Evolutionary conservation across 306 rosid species (phyloP).

Genomic region (Gastrolobium villosum): DNA sequence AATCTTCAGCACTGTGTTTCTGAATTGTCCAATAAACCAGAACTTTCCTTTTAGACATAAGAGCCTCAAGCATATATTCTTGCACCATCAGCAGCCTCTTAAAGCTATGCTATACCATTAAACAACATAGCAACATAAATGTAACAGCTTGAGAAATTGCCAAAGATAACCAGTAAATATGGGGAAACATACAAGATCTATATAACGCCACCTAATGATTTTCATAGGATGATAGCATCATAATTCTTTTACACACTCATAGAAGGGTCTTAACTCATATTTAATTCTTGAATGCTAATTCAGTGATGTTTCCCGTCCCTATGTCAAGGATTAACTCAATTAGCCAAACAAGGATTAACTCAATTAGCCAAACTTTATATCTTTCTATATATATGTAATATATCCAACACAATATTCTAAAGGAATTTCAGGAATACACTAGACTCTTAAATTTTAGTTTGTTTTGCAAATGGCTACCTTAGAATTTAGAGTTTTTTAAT

Average conservation of each 20-base stretch:
- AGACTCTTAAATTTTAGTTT: too few species aligned
- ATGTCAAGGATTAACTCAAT: background rate
- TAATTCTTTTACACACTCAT: conserved; percentile 16
- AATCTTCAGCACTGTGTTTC: conserved; percentile 21
- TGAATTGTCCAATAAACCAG: background rate
- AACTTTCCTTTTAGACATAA: background rate
- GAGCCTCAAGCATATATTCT: conserved; percentile 22
- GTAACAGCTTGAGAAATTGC: background rate
- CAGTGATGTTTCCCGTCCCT: background rate
- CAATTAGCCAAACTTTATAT: too few species aligned
- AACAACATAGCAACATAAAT: background rate
- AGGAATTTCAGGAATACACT: too few species aligned
- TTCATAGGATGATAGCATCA: background rate
- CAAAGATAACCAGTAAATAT: background rate
- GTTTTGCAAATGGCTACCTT: too few species aligned
- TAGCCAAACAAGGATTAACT: too few species aligned
- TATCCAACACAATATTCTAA: too few species aligned
- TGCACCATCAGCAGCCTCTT: background rate
- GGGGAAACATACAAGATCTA: background rate
- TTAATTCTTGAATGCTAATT: background rate
- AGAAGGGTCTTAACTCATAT: conserved; percentile 10
- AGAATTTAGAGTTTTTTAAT: too few species aligned
- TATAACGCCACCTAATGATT: background rate
- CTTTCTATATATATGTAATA: too few species aligned
- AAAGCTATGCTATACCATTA: background rate